These are phyloP conservation scores for Thielaviopsis cerberus DNA, from an alignment of 2,329 filamentous ascomycete species.

Conservation along the genomic window DNA sequence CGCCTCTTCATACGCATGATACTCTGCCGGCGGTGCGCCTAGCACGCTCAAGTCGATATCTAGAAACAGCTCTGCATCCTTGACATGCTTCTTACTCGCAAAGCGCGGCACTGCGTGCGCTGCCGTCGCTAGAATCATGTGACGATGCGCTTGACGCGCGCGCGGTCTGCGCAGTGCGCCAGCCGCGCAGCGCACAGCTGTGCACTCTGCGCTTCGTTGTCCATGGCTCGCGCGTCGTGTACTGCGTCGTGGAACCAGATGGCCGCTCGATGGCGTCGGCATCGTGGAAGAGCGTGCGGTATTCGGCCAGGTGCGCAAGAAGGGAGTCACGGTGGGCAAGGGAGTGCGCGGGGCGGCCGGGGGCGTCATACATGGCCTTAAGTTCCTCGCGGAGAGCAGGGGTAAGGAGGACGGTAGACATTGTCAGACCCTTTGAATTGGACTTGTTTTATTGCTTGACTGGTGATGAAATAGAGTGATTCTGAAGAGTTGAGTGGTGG, in stretches of 20 bases:
- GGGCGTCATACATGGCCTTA: constrained; percentile 1
- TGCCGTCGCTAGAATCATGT: constrained; percentile 8
- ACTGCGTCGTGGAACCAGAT: constrained; percentile 11
- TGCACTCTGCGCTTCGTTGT: constrained; percentile 19
- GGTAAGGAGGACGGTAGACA: constrained; percentile 1
- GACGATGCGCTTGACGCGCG: constrained; percentile 1
- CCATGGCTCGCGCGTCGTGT: constrained; percentile 4
- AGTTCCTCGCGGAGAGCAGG: background rate
- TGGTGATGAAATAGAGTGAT: background rate
- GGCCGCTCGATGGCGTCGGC: constrained; percentile 6
- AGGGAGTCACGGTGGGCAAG: constrained; percentile 7
- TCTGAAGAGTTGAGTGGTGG: background rate
- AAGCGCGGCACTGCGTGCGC: constrained; percentile 5
- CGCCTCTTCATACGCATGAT: constrained; percentile 9
- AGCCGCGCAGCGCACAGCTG: constrained; percentile 4
- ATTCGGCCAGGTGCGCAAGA: constrained; percentile 1
- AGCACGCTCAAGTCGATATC: constrained; percentile 10
- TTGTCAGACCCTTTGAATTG: background rate
- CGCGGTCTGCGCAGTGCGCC: background rate
- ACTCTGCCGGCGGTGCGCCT: constrained; percentile 2
- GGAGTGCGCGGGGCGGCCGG: constrained; percentile 5
- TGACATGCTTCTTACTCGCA: background rate
- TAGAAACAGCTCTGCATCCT: constrained; percentile 11
- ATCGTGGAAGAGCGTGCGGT: constrained; percentile 5
- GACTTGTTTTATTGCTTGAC: background rate